Evolutionary conservation across 148 eudicot species (phyloP), one percentile per base, ranked within the genome.

Genomic region (Persicaria maculosa): DNA sequence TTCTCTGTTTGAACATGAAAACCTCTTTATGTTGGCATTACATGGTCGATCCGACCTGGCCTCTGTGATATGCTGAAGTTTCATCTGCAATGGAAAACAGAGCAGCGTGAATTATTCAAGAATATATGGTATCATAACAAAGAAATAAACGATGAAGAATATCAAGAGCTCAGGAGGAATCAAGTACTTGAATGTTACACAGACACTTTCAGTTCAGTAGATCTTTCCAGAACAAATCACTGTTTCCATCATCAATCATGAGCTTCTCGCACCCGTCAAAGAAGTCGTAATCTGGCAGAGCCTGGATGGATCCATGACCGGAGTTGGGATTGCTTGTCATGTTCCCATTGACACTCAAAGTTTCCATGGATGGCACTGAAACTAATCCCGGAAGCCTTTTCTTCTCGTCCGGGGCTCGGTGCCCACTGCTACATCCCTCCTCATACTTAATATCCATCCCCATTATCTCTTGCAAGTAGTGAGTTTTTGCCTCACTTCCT

Each of bases 231-330:
- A 75, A 74, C 25, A 74, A 74, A 55, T 77, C 85, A 78, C 73
- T 70, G 25, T 47, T 81, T 59, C 80, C 88, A 48, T 71, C 53
- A 59, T 84, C 86, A 71, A 77, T 84, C 72, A 82, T 40, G 40
- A 84, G 80, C 79, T 79, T 86, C 54, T 85, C 88, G 85, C 77
- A 87, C 73, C 75, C 80, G 20, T 82, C 84, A 47, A 85, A 80
- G 58, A 84, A 70, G 43, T 72, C 79, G 57, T 55, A 77, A 15
- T 31, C 75, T 45, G 80, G 81, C 47, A 65, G 47, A 40, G 9
- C 22, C 67, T 59, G 67, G 43, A 59, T 19, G 43, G 67, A 75
- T 10, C 57, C 79, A 75, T 71, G 47, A 25, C 77, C 73, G 0
- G 81, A 83, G 77, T 84, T 81, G 73, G 80, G 80, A 50, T 78